Percentiles rank a stretch among this genome's conserved stretches.
These are phyloP conservation scores for Aurantiochytrium sp. DNA, from an alignment of 108 stramenopile genomes.

Conservation along the genomic window DNA sequence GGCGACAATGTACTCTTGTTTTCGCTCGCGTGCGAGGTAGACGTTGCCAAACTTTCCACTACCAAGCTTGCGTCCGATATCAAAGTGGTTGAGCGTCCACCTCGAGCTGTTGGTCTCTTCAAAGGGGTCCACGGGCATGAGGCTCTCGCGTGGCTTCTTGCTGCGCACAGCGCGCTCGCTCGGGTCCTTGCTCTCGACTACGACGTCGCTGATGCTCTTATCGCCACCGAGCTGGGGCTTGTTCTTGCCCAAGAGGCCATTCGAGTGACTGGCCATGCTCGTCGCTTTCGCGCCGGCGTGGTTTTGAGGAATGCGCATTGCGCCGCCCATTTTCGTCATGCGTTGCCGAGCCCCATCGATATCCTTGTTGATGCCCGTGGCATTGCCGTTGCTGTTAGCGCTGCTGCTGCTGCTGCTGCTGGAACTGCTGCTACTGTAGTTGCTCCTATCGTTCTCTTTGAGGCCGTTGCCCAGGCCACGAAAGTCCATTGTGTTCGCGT, in stretches of 20 bases:
- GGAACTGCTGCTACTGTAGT: not conserved
- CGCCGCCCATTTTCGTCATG: not conserved
- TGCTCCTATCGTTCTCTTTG: not conserved
- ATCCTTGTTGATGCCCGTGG: not conserved
- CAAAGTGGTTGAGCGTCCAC: constrained; percentile 82
- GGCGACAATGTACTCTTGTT: constrained; percentile 91
- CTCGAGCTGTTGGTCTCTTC: not conserved
- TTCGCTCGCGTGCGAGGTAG: constrained; percentile 87
- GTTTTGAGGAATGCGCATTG: not conserved
- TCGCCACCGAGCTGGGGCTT: too few relatives aligned
- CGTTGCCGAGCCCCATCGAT: not conserved
- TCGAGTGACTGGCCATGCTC: too few relatives aligned
- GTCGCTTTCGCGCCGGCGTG: not conserved
- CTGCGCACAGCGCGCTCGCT: not conserved
- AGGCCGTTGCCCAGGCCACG: not conserved
- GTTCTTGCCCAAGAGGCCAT: too few relatives aligned
- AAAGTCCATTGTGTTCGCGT: not conserved
- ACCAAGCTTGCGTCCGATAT: constrained; percentile 95
- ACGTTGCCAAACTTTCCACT: constrained; percentile 92
- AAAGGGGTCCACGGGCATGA: not conserved
- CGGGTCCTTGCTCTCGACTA: not conserved
- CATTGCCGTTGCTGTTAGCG: not conserved
- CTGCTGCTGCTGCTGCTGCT: not conserved
- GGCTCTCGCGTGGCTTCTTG: not conserved
- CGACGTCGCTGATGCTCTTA: not conserved